Evolutionary conservation across 106 monocot genomes (phyloP).

Genomic region (Allium cepa): DNA sequence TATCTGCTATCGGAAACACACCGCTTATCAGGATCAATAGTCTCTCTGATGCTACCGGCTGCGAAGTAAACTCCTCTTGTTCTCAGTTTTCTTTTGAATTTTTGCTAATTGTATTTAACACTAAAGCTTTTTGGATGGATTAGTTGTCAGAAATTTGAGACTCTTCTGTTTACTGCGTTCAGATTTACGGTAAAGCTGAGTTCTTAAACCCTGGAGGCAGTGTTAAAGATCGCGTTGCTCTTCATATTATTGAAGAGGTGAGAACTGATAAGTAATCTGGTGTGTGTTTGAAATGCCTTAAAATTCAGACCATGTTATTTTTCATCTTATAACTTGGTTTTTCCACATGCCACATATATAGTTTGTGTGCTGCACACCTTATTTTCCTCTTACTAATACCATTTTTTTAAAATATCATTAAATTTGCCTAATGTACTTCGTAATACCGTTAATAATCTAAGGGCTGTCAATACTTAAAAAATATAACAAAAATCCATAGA

Average conservation of each 20-base stretch:
- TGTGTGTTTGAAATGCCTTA: too few relatives aligned
- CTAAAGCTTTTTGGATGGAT: neutral
- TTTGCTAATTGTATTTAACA: neutral
- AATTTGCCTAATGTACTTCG: too few relatives aligned
- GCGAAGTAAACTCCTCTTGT: slow-evolving; percentile 45
- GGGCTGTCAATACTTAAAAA: too few relatives aligned
- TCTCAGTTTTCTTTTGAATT: neutral
- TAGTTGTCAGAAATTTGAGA: neutral
- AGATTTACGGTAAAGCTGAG: slow-evolving; percentile 98
- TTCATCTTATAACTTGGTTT: too few relatives aligned
- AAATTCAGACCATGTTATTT: too few relatives aligned
- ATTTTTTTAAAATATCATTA: too few relatives aligned
- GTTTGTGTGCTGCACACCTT: too few relatives aligned
- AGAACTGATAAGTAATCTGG: neutral
- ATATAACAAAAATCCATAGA: too few relatives aligned
- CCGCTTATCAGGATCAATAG: slow-evolving; percentile 91
- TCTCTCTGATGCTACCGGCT: slow-evolving; percentile 87
- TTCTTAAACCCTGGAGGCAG: slow-evolving; percentile 97
- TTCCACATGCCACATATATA: too few relatives aligned
- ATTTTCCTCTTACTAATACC: too few relatives aligned
- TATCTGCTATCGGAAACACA: slow-evolving; percentile 73
- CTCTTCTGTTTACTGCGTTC: neutral
- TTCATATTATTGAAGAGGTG: slow-evolving; percentile 97
- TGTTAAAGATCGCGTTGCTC: slow-evolving; percentile 90
- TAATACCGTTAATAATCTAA: too few relatives aligned